Evolutionary conservation across 768 basidiomycete genomes (phyloP), one percentile per base, ranked within the genome.

Genomic region (Suillus clintonianus): DNA sequence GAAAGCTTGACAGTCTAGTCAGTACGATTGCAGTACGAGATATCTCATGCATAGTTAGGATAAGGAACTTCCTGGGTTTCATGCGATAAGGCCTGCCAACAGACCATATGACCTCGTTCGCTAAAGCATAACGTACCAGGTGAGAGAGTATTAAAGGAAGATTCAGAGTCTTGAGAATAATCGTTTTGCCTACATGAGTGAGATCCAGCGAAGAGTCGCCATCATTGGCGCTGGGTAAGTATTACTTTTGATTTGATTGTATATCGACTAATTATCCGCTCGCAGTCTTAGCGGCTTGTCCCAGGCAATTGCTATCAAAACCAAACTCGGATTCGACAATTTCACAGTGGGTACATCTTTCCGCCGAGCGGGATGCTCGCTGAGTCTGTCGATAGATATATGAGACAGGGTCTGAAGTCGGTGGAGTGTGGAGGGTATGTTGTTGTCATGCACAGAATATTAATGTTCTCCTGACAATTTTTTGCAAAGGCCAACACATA

Each of bases 401-500:
- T 41, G 84, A 85, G 67, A 80, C 81, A 61, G 78, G 70, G 5
- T 54, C 57, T 4, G 78, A 80, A 39, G 76, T 85, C 19, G 84
- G 85, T 10, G 83, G 84, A 45, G 83, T 82, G 37, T 85, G 85
- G 84, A 76, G 82, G 63, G 84, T 85, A 61, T 66, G 83, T 74
- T 32, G 13, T 54, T 19, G 19, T 10, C 34, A 11, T 37, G 14
- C 22, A n/a, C 9, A 39, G 53, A 65, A 30, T 15, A 14, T 63
- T 32, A 65, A 30, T 15, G 15, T 63, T 32, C 24, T 24, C 17
- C 39, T 24, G 37, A 47, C n/a, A 47, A 22, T 22, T 47, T 17
- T 60, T 43, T 30, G 39, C 47, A 22, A 58, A 77, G 76, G 74
- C 64, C 5, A 77, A 73, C 42, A 68, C 69, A 45, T 73, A 74